A percentile compares a stretch with the other conserved stretches of the same genome.
Conservation (phyloP, 202 grass and related monocot genomes). For the Panicum virgatum region DNA sequence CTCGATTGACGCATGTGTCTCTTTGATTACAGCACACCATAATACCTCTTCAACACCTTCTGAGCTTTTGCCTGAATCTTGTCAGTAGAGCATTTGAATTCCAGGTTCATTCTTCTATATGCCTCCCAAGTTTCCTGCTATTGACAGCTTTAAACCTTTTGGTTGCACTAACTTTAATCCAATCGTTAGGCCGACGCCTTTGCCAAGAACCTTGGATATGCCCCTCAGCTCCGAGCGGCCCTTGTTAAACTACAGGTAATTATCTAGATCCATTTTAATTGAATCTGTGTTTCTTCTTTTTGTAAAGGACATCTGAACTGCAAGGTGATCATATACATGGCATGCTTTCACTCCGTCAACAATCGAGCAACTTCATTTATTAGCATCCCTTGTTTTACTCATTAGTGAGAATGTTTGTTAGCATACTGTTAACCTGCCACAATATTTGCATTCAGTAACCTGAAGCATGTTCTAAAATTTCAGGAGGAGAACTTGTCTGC, state of each 20-base stretch:
- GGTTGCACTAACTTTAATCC: constrained; percentile 30
- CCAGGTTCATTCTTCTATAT: constrained; percentile 67
- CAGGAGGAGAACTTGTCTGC: constrained; percentile 98
- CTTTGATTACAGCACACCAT: constrained; percentile 82
- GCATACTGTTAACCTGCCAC: background rate
- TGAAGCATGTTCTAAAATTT: constrained; percentile 26
- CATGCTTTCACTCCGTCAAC: background rate
- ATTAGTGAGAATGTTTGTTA: background rate
- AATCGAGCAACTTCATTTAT: background rate
- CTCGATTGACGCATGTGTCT: constrained; percentile 21
- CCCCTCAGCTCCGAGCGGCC: constrained; percentile 61
- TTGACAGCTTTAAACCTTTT: constrained; percentile 33
- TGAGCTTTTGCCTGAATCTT: constrained; percentile 93
- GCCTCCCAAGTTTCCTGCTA: constrained; percentile 22
- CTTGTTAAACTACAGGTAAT: constrained; percentile 94
- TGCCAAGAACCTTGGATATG: constrained; percentile 95
- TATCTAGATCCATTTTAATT: constrained; percentile 3
- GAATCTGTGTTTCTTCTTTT: background rate
- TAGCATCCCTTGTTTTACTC: background rate
- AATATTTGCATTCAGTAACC: constrained; percentile 16
- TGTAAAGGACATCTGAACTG: background rate
- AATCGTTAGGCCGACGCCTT: constrained; percentile 90
- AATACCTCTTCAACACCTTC: constrained; percentile 87
- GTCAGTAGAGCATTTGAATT: constrained; percentile 98
- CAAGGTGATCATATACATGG: background rate